Conservation (phyloP, 805 yeast species). For the Nadsonia fulvescens region DNA sequence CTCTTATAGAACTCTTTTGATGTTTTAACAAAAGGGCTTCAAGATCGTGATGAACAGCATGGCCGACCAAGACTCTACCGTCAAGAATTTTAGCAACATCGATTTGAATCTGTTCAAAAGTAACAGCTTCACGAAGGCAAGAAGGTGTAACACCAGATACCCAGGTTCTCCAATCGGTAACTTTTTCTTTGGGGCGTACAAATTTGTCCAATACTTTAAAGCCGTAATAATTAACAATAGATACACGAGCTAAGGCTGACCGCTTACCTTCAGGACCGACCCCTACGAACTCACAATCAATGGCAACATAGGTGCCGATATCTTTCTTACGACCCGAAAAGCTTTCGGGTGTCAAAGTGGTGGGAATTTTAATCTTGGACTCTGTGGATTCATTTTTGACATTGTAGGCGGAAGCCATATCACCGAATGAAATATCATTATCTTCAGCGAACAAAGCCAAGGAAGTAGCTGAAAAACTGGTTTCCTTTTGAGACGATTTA, state of each 20-base stretch:
- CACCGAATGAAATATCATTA: too few species aligned
- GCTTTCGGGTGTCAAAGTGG: too few species aligned
- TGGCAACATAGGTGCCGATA: conserved; percentile 58
- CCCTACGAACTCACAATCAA: conserved; percentile 93
- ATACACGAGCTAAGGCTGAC: conserved; percentile 70
- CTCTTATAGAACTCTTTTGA: conserved; percentile 46
- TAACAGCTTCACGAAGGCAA: conserved; percentile 49
- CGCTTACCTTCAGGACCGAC: conserved; percentile 52
- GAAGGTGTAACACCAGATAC: conserved; percentile 69
- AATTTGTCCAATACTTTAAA: conserved; percentile 49
- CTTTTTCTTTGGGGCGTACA: conserved; percentile 58
- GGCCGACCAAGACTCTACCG: conserved; percentile 47
- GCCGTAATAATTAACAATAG: conserved; percentile 73
- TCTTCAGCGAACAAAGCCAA: too few species aligned
- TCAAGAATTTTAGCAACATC: conserved; percentile 33
- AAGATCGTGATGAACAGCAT: conserved; percentile 67
- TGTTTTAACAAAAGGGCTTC: conserved; percentile 49
- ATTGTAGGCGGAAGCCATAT: too few species aligned
- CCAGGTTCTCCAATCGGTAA: conserved; percentile 86
- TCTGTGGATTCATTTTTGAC: too few species aligned
- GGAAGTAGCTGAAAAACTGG: too few species aligned
- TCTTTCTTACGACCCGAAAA: too few species aligned
- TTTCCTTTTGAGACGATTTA: too few species aligned
- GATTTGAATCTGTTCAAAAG: conserved; percentile 49
- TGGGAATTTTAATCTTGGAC: too few species aligned